These are phyloP conservation scores for Globisporangium cederbergense DNA, from an alignment of 352 stramenopile genomes.

Conservation along the genomic window DNA sequence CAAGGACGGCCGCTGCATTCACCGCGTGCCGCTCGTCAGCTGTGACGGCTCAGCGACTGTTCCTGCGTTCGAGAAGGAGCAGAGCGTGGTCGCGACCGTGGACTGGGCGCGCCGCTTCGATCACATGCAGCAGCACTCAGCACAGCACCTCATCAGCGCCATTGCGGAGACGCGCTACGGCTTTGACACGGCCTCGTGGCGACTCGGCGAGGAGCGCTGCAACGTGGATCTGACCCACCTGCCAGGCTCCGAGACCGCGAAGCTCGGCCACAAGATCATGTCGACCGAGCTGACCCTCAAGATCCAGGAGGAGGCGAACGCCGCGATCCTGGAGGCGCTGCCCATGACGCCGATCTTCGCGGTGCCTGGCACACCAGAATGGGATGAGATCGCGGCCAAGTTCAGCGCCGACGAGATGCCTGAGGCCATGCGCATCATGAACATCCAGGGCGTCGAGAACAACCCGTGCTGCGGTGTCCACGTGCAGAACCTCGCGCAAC, in stretches of 20 bases:
- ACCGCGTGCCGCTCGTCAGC: constrained; percentile 32
- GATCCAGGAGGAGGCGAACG: constrained; percentile 76
- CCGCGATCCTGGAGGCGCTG: constrained; percentile 52
- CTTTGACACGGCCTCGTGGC: constrained; percentile 82
- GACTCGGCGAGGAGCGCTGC: constrained; percentile 55
- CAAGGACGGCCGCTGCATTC: constrained; percentile 62
- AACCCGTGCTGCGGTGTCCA: constrained; percentile 90
- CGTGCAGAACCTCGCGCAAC: constrained; percentile 63
- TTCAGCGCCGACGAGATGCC: constrained; percentile 52
- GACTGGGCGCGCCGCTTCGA: constrained; percentile 81
- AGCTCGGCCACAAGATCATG: constrained; percentile 26
- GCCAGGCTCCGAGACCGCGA: constrained; percentile 2
- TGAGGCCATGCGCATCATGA: constrained; percentile 70
- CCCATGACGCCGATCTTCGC: constrained; percentile 57
- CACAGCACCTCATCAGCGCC: constrained; percentile 85
- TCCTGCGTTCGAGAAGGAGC: constrained; percentile 34
- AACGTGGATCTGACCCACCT: constrained; percentile 82
- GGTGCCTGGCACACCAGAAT: constrained; percentile 46
- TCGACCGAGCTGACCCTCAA: constrained; percentile 30
- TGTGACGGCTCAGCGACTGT: constrained; percentile 14
- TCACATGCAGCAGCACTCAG: constrained; percentile 90
- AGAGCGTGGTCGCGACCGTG: constrained; percentile 51
- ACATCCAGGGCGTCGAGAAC: constrained; percentile 74
- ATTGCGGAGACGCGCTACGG: constrained; percentile 66
- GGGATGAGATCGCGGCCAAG: constrained; percentile 51